These are phyloP conservation scores for Ceratocystis harringtonii DNA, from an alignment of 2,329 filamentous ascomycete species.

Conservation along the genomic window DNA sequence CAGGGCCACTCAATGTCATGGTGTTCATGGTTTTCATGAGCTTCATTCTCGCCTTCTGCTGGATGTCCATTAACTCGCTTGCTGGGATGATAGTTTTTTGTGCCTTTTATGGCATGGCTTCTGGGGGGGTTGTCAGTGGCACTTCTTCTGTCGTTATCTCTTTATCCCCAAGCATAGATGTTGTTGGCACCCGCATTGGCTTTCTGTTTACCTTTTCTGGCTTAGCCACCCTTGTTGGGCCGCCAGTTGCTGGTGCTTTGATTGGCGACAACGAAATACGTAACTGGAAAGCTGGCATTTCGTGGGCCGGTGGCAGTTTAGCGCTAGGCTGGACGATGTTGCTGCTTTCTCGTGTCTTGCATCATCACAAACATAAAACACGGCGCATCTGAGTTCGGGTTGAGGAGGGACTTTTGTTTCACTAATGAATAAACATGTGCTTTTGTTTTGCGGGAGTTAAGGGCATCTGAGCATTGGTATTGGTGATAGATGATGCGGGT, in stretches of 20 bases:
- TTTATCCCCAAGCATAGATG: conserved; percentile 28
- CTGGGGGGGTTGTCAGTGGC: conserved; percentile 31
- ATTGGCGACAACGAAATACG: conserved; percentile 23
- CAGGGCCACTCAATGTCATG: conserved; percentile 30
- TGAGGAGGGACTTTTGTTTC: neutral
- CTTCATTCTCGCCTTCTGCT: conserved; percentile 32
- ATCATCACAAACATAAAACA: neutral
- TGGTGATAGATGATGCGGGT: too few species aligned
- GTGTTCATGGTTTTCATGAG: conserved; percentile 31
- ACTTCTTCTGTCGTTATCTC: conserved; percentile 29
- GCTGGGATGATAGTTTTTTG: conserved; percentile 30
- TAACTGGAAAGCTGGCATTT: conserved; percentile 24
- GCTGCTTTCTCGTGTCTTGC: conserved; percentile 18
- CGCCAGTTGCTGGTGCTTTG: conserved; percentile 29
- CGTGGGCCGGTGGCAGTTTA: conserved; percentile 23
- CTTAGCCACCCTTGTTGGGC: conserved; percentile 31
- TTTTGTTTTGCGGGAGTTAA: neutral
- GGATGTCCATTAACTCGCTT: conserved; percentile 27
- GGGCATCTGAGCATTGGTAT: too few species aligned
- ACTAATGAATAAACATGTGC: neutral
- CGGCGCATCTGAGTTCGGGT: neutral
- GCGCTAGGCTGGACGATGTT: conserved; percentile 21
- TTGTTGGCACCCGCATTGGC: conserved; percentile 30
- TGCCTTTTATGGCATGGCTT: conserved; percentile 33
- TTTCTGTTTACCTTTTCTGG: conserved; percentile 31